phyloP scores from a whole-genome alignment of 805 yeast species.

The Yarrowia deformans region DNA sequence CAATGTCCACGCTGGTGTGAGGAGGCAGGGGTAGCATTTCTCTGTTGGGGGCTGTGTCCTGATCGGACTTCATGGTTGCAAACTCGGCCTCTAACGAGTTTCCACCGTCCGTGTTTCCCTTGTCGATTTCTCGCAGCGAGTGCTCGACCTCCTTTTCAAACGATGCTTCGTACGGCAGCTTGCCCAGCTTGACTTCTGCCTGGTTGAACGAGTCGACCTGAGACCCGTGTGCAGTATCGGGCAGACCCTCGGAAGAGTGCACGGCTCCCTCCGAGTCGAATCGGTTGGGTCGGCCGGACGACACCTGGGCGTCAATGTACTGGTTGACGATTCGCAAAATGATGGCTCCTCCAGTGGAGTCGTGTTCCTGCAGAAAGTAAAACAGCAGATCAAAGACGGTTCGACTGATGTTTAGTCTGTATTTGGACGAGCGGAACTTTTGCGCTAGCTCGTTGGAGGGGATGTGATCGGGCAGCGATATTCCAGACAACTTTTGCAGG shows the following conservation, averaged over 20 bases:
- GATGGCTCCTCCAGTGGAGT: conserved; percentile 88
- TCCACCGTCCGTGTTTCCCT: conserved; percentile 45
- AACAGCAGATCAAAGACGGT: conserved; percentile 84
- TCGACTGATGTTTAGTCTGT: conserved; percentile 75
- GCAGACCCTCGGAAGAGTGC: conserved; percentile 55
- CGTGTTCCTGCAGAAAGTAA: conserved; percentile 89
- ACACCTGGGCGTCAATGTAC: conserved; percentile 60
- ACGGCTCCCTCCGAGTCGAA: conserved; percentile 50
- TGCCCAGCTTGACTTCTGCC: conserved; percentile 80
- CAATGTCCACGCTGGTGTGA: conserved; percentile 79
- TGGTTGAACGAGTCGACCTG: conserved; percentile 69
- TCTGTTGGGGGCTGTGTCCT: conserved; percentile 66
- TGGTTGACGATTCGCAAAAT: conserved; percentile 86
- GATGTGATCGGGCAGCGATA: conserved; percentile 80
- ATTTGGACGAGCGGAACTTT: conserved; percentile 74
- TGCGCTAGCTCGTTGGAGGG: conserved; percentile 82
- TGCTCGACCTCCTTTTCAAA: conserved; percentile 83
- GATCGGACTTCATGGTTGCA: conserved; percentile 59
- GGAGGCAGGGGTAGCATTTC: conserved; percentile 87
- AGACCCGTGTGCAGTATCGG: conserved; percentile 44
- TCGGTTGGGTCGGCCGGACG: conserved; percentile 50
- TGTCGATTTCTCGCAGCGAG: conserved; percentile 78
- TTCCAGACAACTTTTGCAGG: conserved; percentile 71
- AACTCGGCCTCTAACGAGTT: conserved; percentile 70
- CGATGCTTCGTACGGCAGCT: conserved; percentile 84